phyloP scores from a whole-genome alignment of 2,329 filamentous ascomycete genomes.

The Aureobasidium mangrovei region DNA sequence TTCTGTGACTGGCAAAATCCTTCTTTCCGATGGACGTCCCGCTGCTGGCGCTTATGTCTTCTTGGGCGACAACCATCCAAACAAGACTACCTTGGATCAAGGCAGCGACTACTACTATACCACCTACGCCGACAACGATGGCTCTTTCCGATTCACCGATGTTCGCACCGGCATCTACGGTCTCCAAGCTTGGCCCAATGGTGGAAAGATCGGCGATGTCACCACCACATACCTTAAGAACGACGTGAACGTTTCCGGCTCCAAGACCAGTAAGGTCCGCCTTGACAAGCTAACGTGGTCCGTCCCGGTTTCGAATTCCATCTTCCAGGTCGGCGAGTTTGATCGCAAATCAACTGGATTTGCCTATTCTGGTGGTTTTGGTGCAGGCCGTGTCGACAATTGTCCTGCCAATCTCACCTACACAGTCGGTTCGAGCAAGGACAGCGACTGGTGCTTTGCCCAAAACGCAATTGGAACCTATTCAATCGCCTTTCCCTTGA shows the following conservation, averaged over 20 bases:
- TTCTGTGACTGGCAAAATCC: constrained; percentile 3
- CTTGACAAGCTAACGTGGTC: background rate
- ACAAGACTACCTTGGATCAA: constrained; percentile 4
- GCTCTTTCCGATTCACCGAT: constrained; percentile 6
- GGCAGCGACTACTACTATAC: constrained; percentile 13
- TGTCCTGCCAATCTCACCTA: constrained; percentile 13
- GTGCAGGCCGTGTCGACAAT: constrained; percentile 4
- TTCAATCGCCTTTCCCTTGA: background rate
- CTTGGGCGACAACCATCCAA: constrained; percentile 7
- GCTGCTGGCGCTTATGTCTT: constrained; percentile 11
- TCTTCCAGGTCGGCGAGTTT: constrained; percentile 14
- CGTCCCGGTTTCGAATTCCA: background rate
- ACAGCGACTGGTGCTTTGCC: constrained; percentile 13
- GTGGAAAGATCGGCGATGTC: constrained; percentile 4
- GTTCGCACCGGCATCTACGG: constrained; percentile 11
- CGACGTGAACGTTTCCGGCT: background rate
- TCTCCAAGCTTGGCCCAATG: constrained; percentile 14
- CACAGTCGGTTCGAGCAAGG: constrained; percentile 1
- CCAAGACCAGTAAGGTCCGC: background rate
- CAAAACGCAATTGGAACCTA: constrained; percentile 12
- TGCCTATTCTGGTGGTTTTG: constrained; percentile 3
- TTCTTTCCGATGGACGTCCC: constrained; percentile 11
- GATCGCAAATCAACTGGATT: constrained; percentile 11
- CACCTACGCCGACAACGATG: constrained; percentile 11
- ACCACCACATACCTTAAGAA: constrained; percentile 4